Evolutionary conservation across 108 stramenopile genomes (phyloP), one percentile per base, ranked within the genome.

Genomic region (Discostella stelligeroides): DNA sequence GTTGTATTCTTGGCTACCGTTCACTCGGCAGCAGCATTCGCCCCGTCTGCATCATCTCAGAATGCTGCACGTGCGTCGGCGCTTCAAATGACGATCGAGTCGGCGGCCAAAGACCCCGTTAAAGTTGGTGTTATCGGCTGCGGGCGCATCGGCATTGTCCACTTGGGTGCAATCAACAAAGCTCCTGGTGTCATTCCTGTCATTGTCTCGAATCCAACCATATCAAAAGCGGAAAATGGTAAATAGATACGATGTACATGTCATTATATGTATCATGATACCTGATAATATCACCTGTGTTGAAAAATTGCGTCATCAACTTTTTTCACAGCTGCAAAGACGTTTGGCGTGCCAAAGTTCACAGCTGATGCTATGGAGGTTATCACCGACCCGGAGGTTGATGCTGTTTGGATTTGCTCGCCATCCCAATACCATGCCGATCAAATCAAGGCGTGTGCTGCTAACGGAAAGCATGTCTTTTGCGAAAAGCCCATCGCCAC

Each of bases 351-450:
- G 7, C 85, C 94, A n/a, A 75, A 75, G 39, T 96, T 90, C 69
- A 95, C 91, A 11, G 64, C 71, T 28, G 90, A 94, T 80, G 95
- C 95, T 27, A 90, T 88, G 90, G 92, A 94, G 18, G 96, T 98
- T 6, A 98, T 98, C 80, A 91, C 78, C 23, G 89, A 96, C 63
- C 96, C 96, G 9, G 92, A 96, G 1, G 95, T 96, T 18, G 95
- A 98, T 76, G 97, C 97, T 27, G 96, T 98, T 11, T 98, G 97
- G 97, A 96, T 98, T 70, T 98, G 97, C 81, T 96, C 95, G 25
- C 97, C 97, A 8, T 93, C 91, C 28, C 83, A 85, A 53, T 93
- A 49, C 81, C 97, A 97, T 84, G 97, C 95, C 25, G 94, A 95
- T 40, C 97, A 96, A 80, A 96, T 97, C 75, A 91, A 90, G 81